Percentiles rank a stretch among this genome's conserved stretches.
Conservation (phyloP, 164 flowering plant species). For the Piper longum region DNA sequence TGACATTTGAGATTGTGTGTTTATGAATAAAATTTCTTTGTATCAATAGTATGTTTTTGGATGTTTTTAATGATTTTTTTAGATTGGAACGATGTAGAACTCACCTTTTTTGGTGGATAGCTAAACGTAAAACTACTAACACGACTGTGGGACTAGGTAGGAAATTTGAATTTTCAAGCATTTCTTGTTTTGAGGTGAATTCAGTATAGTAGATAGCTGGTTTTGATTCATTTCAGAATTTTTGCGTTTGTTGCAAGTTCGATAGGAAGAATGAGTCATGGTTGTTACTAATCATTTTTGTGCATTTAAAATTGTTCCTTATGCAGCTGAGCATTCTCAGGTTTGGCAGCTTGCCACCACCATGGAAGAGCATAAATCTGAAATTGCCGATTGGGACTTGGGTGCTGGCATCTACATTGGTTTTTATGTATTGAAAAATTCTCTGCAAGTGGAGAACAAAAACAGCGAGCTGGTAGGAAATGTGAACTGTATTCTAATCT, state of each 20-base stretch:
- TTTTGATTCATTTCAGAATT: not conserved
- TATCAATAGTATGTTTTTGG: too few relatives aligned
- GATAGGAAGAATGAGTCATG: not conserved
- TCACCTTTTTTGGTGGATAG: too few relatives aligned
- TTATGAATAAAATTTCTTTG: too few relatives aligned
- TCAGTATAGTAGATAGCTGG: not conserved
- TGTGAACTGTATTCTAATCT: not conserved
- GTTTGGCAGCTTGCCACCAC: slow-evolving; percentile 60
- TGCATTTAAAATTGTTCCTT: not conserved
- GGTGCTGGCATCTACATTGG: slow-evolving; percentile 91
- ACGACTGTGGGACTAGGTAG: too few relatives aligned
- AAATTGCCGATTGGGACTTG: slow-evolving; percentile 95
- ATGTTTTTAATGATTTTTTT: too few relatives aligned
- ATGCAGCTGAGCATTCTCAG: slow-evolving; percentile 63
- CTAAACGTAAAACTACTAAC: too few relatives aligned
- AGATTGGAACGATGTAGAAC: too few relatives aligned
- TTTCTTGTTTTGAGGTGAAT: not conserved
- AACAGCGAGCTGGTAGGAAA: slow-evolving; percentile 49
- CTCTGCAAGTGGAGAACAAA: slow-evolving; percentile 44
- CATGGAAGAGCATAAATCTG: slow-evolving; percentile 90
- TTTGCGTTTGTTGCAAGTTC: not conserved
- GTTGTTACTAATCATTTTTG: not conserved
- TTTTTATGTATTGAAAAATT: slow-evolving; percentile 49
- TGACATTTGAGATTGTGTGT: too few relatives aligned
- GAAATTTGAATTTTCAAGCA: not conserved